These are phyloP conservation scores for Globisporangium cylindrosporum DNA, from an alignment of 352 stramenopile genomes.

Conservation along the genomic window DNA sequence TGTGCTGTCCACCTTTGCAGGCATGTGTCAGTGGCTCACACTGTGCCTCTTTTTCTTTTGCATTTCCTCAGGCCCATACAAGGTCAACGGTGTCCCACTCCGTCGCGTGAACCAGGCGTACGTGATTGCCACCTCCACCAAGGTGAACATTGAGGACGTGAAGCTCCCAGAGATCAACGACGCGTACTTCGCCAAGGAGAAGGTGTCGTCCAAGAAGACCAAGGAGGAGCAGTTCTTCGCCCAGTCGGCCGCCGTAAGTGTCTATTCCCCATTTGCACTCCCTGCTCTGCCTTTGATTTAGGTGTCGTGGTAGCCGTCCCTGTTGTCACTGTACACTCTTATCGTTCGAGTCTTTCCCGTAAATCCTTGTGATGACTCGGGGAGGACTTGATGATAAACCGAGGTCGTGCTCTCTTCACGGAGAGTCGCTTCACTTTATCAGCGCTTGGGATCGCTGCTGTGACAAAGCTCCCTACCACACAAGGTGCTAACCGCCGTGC, in stretches of 20 bases:
- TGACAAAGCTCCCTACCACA: slow-evolving; percentile 79
- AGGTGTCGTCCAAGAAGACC: slow-evolving; percentile 83
- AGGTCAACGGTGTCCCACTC: slow-evolving; percentile 98
- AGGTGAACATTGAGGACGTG: slow-evolving; percentile 93
- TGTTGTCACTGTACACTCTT: slow-evolving; percentile 19
- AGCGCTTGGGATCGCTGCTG: slow-evolving; percentile 91
- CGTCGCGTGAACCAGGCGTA: slow-evolving; percentile 98
- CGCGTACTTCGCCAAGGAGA: slow-evolving; percentile 96
- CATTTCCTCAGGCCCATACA: slow-evolving; percentile 91
- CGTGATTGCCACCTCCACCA: slow-evolving; percentile 98
- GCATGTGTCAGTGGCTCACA: not conserved
- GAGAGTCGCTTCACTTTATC: slow-evolving; percentile 30
- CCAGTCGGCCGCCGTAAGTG: slow-evolving; percentile 83
- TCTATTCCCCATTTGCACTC: not conserved
- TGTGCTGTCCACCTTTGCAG: not conserved
- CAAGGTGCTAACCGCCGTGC: slow-evolving; percentile 28
- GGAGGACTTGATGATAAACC: slow-evolving; percentile 1
- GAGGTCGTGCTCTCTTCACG: slow-evolving; percentile 12
- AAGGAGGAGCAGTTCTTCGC: slow-evolving; percentile 98
- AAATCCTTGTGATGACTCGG: slow-evolving; percentile 12
- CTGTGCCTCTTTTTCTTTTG: not conserved
- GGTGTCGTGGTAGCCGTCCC: slow-evolving; percentile 7
- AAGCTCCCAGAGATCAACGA: slow-evolving; percentile 94
- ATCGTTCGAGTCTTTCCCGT: not conserved
- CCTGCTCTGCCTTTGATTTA: not conserved